Evolutionary conservation across 1,284 basidiomycete species (phyloP).

Genomic region (Naganishia cerealis): DNA sequence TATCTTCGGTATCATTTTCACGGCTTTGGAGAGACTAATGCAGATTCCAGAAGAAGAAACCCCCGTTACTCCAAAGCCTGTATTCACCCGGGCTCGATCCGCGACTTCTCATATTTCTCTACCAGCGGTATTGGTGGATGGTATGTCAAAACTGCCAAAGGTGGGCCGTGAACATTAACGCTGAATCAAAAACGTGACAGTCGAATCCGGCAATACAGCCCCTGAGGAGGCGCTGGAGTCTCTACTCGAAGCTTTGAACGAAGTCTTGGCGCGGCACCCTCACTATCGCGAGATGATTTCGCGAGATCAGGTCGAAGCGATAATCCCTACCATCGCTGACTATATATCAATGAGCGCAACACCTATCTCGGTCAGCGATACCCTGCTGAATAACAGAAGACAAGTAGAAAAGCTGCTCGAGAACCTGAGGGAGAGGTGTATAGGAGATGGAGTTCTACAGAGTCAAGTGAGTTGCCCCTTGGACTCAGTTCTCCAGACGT

Average conservation of each 20-base stretch:
- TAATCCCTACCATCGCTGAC: conserved; percentile 49
- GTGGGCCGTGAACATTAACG: background rate
- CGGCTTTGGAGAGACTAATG: conserved; percentile 46
- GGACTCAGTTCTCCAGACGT: conserved; percentile 5
- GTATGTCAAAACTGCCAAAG: background rate
- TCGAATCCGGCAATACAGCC: background rate
- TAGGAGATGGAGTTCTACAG: conserved; percentile 40
- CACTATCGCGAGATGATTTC: conserved; percentile 36
- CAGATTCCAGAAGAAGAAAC: conserved; percentile 43
- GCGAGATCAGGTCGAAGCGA: conserved; percentile 44
- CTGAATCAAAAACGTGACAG: background rate
- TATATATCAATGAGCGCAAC: conserved; percentile 38
- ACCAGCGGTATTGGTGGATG: background rate
- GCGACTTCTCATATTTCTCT: conserved; percentile 15
- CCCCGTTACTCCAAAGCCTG: conserved; percentile 3
- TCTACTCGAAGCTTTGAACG: conserved; percentile 43
- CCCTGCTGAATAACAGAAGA: conserved; percentile 3
- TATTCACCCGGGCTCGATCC: conserved; percentile 7
- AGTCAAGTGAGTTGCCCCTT: conserved; percentile 42
- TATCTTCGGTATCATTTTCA: conserved; percentile 40
- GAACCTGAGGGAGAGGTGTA: conserved; percentile 40
- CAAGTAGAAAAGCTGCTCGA: conserved; percentile 39
- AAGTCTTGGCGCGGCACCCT: conserved; percentile 30
- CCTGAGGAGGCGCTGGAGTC: conserved; percentile 38
- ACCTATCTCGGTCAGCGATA: conserved; percentile 40